Base-by-base conservation (phyloP, 305 asterid genomes). In the Plantago coronopus region DNA sequence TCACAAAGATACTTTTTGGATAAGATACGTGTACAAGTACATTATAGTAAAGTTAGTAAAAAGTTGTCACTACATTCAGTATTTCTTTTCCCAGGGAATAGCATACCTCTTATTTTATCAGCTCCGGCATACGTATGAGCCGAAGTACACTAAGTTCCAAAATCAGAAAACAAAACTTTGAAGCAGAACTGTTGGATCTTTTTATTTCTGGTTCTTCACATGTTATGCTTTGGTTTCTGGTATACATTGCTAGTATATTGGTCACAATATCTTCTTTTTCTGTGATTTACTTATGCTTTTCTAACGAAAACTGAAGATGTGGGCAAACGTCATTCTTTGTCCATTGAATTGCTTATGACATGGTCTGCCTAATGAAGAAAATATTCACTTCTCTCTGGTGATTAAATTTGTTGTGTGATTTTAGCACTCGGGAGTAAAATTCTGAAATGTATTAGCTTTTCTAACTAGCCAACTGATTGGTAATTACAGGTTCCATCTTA, bases 401-500 rank as follows among this genome's bases (percentile, higher is more conserved):
- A 59, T 56, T 55, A n/a, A 22, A 59, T 47, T 18, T 54, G 61
- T 14, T 42, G 34, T 47, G 27, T 40, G 38, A 29, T 59, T 37
- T 19, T 45, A n/a, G n/a, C n/a, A n/a, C n/a, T n/a, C 14, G 16
- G 34, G 23, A 11, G 57, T 60, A 7, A 60, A 48, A n/a, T 16
- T 51, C 5, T 17, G 13, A 34, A 21, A 44, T 20, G 50, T 34
- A 14, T 31, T 34, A 46, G 55, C 45, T 34, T 18, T 25, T 61
- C 58, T 27, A 56, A 29, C 44, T 60, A 49, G 51, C 44, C 31
- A 66, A 63, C 29, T 48, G 51, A 65, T 22, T 46, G 38, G 58
- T 44, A 48, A 21, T 66, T 76, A 42, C 72, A 91, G 98, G 95
- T 89, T 57, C 91, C 94, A 37, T 91, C 98, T 69, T 70, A 91